phyloP scores from a whole-genome alignment of 441 rosid species.

The Corymbia citriodora region DNA sequence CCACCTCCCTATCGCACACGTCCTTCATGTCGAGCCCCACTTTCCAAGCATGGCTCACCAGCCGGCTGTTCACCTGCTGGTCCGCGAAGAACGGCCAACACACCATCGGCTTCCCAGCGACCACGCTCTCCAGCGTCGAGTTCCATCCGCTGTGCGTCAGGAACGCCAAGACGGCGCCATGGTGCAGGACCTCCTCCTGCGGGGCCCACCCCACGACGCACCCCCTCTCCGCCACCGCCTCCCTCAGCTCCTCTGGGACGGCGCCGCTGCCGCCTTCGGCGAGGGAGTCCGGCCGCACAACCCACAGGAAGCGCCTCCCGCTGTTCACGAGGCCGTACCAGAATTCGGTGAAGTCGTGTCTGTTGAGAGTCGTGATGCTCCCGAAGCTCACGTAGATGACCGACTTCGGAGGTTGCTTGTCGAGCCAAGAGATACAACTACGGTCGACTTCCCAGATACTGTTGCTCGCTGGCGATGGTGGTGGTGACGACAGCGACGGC shows the following conservation, averaged over 20 bases:
- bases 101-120: slow-evolving; percentile 2
- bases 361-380: neutral
- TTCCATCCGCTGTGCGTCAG: slow-evolving; percentile 9
- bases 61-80: slow-evolving; percentile 5
- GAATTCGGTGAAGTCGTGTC: neutral
- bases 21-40: slow-evolving; percentile 9
- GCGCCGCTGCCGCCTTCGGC: neutral
- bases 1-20: neutral
- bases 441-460: neutral
- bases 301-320: slow-evolving; percentile 2
- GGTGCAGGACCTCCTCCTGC: slow-evolving; percentile 9
- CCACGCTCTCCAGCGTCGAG: slow-evolving; percentile 1
- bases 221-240: neutral
- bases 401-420: neutral
- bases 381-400: slow-evolving; percentile 5
- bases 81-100: slow-evolving; percentile 8
- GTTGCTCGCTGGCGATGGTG: neutral
- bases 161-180: neutral
- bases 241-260: neutral
- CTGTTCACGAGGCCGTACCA: neutral
- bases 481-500: neutral
- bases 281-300: neutral
- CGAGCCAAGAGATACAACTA: neutral
- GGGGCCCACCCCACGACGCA: slow-evolving; percentile 5
- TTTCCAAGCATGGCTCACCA: slow-evolving; percentile 7